A percentile compares a stretch with the other conserved stretches of the same genome.
These are phyloP conservation scores for Salix viminalis DNA, from an alignment of 345 rosid genomes.

Conservation along the genomic window DNA sequence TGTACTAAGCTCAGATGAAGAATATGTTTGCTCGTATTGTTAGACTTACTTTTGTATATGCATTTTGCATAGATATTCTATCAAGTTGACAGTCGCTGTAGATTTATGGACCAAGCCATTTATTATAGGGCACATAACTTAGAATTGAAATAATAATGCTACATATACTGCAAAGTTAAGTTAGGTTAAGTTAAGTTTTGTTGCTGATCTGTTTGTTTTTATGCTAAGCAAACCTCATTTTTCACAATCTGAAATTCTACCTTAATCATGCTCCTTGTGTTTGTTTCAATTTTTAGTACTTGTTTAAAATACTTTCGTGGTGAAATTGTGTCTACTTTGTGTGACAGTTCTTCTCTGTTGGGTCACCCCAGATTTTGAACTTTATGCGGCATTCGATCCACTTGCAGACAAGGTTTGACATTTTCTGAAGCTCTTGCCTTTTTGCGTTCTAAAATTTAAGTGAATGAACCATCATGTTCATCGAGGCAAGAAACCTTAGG, in stretches of 20 bases:
- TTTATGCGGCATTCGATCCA: constrained; percentile 97
- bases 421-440: neutral
- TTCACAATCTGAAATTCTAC: neutral
- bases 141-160: neutral
- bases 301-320: neutral
- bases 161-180: neutral
- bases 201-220: neutral
- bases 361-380: constrained; percentile 95
- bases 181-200: neutral
- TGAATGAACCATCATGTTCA: neutral
- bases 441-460: neutral
- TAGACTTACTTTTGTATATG: neutral
- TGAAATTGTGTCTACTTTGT: constrained; percentile 5
- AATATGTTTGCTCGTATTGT: neutral
- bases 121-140: neutral
- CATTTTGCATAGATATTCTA: neutral
- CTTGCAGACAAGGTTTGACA: constrained; percentile 84
- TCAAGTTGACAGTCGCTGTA: neutral
- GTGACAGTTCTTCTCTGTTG: constrained; percentile 88
- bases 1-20: neutral
- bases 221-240: neutral
- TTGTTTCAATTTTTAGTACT: neutral
- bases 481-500: neutral
- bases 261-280: neutral
- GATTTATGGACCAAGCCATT: neutral